Conservation (phyloP, 2,329 filamentous ascomycete species). For the Ophiostoma tasmaniense region DNA sequence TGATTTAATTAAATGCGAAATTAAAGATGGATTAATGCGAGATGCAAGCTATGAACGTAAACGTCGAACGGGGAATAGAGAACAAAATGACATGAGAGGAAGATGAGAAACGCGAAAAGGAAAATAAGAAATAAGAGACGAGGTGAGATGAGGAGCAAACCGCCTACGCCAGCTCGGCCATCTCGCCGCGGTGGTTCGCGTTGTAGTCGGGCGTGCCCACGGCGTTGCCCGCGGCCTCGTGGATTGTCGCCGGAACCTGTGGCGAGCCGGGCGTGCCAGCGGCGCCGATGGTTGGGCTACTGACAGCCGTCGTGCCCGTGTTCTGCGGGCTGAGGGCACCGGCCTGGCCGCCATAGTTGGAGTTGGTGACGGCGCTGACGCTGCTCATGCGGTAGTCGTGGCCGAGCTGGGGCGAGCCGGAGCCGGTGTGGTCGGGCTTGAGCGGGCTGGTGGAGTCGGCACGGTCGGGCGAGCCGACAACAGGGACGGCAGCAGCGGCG, state of each 20-base stretch:
- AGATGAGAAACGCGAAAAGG: neutral
- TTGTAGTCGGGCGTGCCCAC: slow-evolving; percentile 14
- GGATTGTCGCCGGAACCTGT: slow-evolving; percentile 19
- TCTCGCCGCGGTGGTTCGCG: slow-evolving; percentile 20
- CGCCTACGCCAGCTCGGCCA: slow-evolving; percentile 19
- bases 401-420: neutral
- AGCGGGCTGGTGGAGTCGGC: slow-evolving; percentile 15
- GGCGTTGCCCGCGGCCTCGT: slow-evolving; percentile 18
- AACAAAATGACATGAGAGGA: neutral
- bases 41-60: neutral
- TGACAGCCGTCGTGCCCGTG: slow-evolving; percentile 9
- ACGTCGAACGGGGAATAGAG: neutral
- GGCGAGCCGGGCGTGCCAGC: neutral
- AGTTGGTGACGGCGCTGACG: slow-evolving; percentile 10
- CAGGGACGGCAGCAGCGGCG: neutral
- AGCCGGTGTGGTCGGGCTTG: slow-evolving; percentile 8
- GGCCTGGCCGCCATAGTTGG: neutral
- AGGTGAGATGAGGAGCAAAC: neutral
- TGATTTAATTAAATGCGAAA: neutral
- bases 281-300: neutral
- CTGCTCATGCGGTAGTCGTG: slow-evolving; percentile 17
- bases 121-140: neutral
- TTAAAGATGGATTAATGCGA: neutral
- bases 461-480: slow-evolving; percentile 13
- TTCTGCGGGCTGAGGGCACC: slow-evolving; percentile 17